These are phyloP conservation scores for Pythium sukuiense DNA, from an alignment of 352 stramenopile species.

Conservation along the genomic window DNA sequence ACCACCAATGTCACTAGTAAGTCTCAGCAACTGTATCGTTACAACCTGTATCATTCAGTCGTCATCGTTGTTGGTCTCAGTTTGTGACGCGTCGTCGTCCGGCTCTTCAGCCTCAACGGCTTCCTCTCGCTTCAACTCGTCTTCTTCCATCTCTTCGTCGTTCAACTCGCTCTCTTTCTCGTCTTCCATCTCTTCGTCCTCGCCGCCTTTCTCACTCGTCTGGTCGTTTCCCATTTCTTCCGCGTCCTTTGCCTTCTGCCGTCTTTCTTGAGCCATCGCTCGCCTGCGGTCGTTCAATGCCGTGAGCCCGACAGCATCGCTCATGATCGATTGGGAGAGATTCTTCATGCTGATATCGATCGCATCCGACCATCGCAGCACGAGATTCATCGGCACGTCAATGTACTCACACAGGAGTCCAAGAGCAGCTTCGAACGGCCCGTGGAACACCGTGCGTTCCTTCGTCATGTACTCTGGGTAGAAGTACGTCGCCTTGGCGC, in stretches of 20 bases:
- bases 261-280: background rate
- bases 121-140: conserved; percentile 5
- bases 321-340: conserved; percentile 4
- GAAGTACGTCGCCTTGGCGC: conserved; percentile 41
- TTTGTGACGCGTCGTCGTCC: background rate
- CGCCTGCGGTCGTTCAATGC: conserved; percentile 3
- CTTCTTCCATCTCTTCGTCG: background rate
- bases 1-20: background rate
- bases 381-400: conserved; percentile 43
- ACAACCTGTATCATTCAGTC: background rate
- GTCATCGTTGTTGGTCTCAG: background rate
- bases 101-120: background rate
- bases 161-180: conserved; percentile 8
- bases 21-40: background rate
- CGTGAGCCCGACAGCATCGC: background rate
- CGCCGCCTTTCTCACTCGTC: background rate
- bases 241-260: conserved; percentile 1
- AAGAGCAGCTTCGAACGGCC: conserved; percentile 60
- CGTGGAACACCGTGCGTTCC: conserved; percentile 36
- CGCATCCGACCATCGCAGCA: conserved; percentile 30
- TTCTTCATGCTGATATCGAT: conserved; percentile 21
- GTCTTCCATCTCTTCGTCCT: background rate
- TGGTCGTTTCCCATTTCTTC: background rate
- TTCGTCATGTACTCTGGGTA: conserved; percentile 41
- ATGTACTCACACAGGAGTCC: conserved; percentile 67